Evolutionary conservation across 225 moss, liverwort and hornwort genomes (phyloP), one percentile per base, ranked within the genome.

Genomic region (Polytrichum formosum): DNA sequence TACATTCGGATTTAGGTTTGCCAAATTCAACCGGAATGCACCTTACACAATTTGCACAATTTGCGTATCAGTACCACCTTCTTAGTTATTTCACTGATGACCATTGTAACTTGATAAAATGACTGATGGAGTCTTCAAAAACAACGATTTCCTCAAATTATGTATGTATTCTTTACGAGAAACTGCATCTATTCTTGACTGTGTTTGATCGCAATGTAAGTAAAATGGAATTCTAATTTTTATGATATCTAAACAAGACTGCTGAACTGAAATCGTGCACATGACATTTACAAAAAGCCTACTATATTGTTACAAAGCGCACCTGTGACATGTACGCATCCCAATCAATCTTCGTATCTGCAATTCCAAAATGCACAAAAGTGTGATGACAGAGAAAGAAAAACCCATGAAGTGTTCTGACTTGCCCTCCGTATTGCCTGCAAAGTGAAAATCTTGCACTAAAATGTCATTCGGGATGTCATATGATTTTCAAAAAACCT

Each of bases 261-360:
- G 9, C 54, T 63, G 19, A 63, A 20, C 6, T 30, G 1, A 62
- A 55, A 5, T 25, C 67, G 37, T 53, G 46, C 46, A 46, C 46
- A 46, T 46, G 46, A 46, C 13, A 16, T 46, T 31, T 46, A 46
- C 46, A 46, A 16, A 46, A 0, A 16, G 10, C 46, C 46, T 46
- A 46, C 16, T 46, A 46, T 46, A 70, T 35, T 28, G 19, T 58
- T 55, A 37, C 61, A 74, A 65, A 46, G 66, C 87, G 79, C 75
- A 98, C 97, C 97, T 98, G 97, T 70, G 97, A 94, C 94, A 98
- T 94, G 75, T 98, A 98, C 10, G 97, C 97, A 87, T 98, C 94
- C 94, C 97, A 98, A 74, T 98, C 97, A 56, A 98, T 98, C 84
- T 98, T 98, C 28, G 97, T 98, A 74, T 98, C 97, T 95, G 83